A percentile compares a stretch with the other conserved stretches of the same genome.
Conservation (phyloP, 2,329 filamentous ascomycete species). For the Cadophora malorum region DNA sequence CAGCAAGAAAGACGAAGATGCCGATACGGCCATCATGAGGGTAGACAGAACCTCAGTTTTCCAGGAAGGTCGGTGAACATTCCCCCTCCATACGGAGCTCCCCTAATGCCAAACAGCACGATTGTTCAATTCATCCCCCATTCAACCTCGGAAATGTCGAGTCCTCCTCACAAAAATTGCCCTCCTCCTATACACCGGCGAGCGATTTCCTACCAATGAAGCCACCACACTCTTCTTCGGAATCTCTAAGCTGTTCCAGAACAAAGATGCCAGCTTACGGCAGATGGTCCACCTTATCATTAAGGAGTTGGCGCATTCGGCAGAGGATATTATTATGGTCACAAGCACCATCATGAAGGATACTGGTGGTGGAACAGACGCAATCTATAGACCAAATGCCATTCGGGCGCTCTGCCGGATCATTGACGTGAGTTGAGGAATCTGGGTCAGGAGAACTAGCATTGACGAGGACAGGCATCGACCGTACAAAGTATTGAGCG, state of each 20-base stretch:
- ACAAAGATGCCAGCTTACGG: slow-evolving; percentile 96
- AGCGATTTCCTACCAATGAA: slow-evolving; percentile 96
- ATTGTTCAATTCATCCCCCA: slow-evolving; percentile 96
- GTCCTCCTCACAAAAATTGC: slow-evolving; percentile 97
- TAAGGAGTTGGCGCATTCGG: slow-evolving; percentile 94
- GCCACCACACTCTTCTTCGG: slow-evolving; percentile 98
- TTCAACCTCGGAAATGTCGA: slow-evolving; percentile 96
- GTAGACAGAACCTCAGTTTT: slow-evolving; percentile 98
- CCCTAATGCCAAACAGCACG: slow-evolving; percentile 70
- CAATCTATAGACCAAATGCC: slow-evolving; percentile 92
- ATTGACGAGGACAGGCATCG: slow-evolving; percentile 66
- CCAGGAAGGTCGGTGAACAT: slow-evolving; percentile 79
- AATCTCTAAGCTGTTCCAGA: slow-evolving; percentile 99
- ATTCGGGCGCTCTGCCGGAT: slow-evolving; percentile 95
- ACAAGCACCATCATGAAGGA: slow-evolving; percentile 99
- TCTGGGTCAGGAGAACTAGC: slow-evolving; percentile 33
- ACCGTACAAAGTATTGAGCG: slow-evolving; percentile 98
- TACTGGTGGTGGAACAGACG: slow-evolving; percentile 91
- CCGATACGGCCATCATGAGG: slow-evolving; percentile 90
- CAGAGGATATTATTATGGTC: slow-evolving; percentile 99
- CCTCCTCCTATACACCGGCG: slow-evolving; percentile 93
- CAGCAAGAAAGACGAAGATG: slow-evolving; percentile 99
- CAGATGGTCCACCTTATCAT: slow-evolving; percentile 99
- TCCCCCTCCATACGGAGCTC: slow-evolving; percentile 41
- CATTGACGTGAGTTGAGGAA: slow-evolving; percentile 75